Conservation (phyloP, 805 yeast genomes). For the Starmera caribaea region DNA sequence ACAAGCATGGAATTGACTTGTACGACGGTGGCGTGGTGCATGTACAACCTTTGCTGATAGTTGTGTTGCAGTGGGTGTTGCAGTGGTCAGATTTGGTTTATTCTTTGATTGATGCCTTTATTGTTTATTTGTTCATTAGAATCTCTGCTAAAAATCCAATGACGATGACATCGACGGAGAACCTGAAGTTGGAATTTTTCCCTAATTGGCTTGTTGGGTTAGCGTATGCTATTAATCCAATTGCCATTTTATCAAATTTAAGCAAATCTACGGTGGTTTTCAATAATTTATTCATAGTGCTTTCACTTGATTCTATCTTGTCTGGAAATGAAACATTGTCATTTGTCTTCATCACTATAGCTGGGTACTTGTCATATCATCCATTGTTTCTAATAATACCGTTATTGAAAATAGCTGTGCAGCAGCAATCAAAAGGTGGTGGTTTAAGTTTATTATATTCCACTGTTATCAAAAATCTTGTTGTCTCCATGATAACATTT, state of each 20-base stretch:
- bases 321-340: constrained; percentile 31
- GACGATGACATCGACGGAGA: constrained; percentile 7
- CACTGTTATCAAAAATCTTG: constrained; percentile 16
- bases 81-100: constrained; percentile 31
- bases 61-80: constrained; percentile 27
- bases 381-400: constrained; percentile 57
- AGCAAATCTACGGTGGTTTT: constrained; percentile 60
- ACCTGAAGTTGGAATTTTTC: background rate
- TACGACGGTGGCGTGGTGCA: constrained; percentile 84
- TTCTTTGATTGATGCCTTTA: constrained; percentile 48
- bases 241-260: constrained; percentile 56
- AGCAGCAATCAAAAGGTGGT: too few relatives aligned
- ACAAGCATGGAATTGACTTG: constrained; percentile 46
- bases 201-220: constrained; percentile 42
- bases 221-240: constrained; percentile 72
- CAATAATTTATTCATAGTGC: constrained; percentile 46
- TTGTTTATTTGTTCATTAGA: constrained; percentile 42
- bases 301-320: constrained; percentile 35
- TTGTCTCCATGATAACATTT: constrained; percentile 19
- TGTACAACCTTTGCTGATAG: constrained; percentile 70
- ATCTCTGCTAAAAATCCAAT: constrained; percentile 30
- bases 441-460: too few relatives aligned
- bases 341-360: constrained; percentile 45
- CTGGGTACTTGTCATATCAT: constrained; percentile 54
- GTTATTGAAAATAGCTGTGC: constrained; percentile 24